Evolutionary conservation across 441 rosid genomes (phyloP).

Genomic region (Gossypium aridum): DNA sequence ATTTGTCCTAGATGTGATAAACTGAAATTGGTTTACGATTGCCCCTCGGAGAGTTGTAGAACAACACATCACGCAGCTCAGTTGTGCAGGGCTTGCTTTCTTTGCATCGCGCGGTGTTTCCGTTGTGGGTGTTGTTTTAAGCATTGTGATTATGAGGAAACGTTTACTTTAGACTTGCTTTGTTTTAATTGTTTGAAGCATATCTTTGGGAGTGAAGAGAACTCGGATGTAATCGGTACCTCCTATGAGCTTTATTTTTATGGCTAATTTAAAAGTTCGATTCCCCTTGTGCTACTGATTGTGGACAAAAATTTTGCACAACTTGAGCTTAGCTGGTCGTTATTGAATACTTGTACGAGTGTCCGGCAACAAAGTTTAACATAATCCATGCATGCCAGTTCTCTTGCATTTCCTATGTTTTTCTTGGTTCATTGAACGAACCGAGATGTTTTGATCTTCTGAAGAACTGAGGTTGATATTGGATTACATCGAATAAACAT

Average conservation of each 20-base stretch:
- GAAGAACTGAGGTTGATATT: constrained; percentile 5
- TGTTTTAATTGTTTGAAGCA: constrained; percentile 22
- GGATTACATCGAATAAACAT: neutral
- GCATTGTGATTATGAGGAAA: constrained; percentile 26
- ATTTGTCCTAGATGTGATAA: constrained; percentile 34
- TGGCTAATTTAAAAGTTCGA: constrained; percentile 15
- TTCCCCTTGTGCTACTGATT: neutral
- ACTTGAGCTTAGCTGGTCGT: neutral
- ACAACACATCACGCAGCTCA: constrained; percentile 15
- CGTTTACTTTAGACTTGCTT: constrained; percentile 23
- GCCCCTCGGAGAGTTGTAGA: constrained; percentile 28
- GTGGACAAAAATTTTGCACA: neutral
- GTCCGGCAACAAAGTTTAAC: neutral
- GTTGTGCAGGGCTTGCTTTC: constrained; percentile 35
- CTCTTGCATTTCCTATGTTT: neutral
- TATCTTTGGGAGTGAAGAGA: constrained; percentile 6
- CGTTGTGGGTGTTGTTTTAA: constrained; percentile 36
- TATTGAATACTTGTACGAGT: neutral
- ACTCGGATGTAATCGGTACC: constrained; percentile 5
- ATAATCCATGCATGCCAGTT: neutral
- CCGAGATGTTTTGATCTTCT: neutral
- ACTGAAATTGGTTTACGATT: constrained; percentile 34
- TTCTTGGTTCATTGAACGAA: neutral
- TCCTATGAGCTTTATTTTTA: constrained; percentile 20
- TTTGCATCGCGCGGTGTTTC: constrained; percentile 33